Conservation (phyloP, 2,329 filamentous ascomycete species). For the Aspergillus sp. region DNA sequence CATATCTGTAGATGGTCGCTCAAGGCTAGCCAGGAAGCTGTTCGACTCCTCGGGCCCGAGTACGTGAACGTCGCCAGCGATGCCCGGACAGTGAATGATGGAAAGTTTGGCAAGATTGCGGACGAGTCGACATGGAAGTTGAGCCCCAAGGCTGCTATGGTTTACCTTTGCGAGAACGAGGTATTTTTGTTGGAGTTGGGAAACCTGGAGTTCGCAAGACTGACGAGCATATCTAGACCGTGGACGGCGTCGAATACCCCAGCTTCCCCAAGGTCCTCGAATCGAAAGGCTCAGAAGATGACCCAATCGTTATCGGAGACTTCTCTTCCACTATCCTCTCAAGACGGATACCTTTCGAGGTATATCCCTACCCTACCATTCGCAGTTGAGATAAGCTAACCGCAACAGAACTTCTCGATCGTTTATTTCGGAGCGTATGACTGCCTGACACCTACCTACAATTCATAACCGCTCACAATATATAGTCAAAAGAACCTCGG, state of each 20-base stretch:
- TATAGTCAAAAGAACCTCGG: slow-evolving; percentile 85
- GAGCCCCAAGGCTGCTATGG: slow-evolving; percentile 67
- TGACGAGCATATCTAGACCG: slow-evolving; percentile 31
- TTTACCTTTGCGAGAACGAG: slow-evolving; percentile 93
- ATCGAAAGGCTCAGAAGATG: slow-evolving; percentile 56
- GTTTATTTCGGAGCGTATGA: slow-evolving; percentile 70
- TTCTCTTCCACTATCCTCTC: slow-evolving; percentile 96
- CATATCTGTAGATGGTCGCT: slow-evolving; percentile 67
- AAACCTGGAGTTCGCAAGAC: not conserved
- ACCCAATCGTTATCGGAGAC: slow-evolving; percentile 82
- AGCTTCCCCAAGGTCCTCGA: slow-evolving; percentile 69
- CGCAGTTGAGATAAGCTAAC: slow-evolving; percentile 4
- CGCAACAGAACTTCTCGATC: slow-evolving; percentile 60
- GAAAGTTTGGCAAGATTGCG: slow-evolving; percentile 86
- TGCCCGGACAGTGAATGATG: slow-evolving; percentile 64
- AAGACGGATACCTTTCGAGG: slow-evolving; percentile 45
- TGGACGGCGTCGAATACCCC: slow-evolving; percentile 87
- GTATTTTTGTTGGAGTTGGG: not conserved
- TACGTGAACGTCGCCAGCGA: slow-evolving; percentile 79
- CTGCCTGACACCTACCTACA: not conserved
- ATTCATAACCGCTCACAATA: slow-evolving; percentile 19
- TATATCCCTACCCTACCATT: slow-evolving; percentile 1
- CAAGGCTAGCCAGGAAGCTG: slow-evolving; percentile 85
- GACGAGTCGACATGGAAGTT: slow-evolving; percentile 77
- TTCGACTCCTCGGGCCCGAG: slow-evolving; percentile 74